A percentile compares a stretch with the other conserved stretches of the same genome.
These are phyloP conservation scores for Phyllosticta ampelicida DNA, from an alignment of 2,329 filamentous ascomycete species.

Conservation along the genomic window DNA sequence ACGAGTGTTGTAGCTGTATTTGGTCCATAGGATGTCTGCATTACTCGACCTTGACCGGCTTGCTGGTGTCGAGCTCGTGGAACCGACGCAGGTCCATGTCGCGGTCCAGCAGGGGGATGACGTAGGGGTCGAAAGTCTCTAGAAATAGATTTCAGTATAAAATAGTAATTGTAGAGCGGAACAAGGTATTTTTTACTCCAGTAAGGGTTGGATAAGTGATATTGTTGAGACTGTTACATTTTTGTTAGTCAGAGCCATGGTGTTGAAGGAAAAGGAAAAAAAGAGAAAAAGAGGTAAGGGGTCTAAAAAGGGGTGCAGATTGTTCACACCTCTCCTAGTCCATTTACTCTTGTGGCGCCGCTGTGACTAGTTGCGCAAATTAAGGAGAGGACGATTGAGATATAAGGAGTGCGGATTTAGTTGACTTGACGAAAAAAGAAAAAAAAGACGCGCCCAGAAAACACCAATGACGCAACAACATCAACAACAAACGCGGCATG, in stretches of 20 bases:
- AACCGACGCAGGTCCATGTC: conserved; percentile 59
- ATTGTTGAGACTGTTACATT: conserved; percentile 27
- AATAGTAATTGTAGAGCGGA: no score
- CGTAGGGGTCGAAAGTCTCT: conserved; percentile 63
- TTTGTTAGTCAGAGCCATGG: neutral
- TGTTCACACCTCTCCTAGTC: no score
- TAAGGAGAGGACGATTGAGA: no score
- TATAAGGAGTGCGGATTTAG: no score
- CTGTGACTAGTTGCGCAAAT: no score
- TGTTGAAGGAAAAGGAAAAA: neutral
- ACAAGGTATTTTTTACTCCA: conserved; percentile 34
- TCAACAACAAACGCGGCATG: neutral
- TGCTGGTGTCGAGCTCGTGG: conserved; percentile 53
- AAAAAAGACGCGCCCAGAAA: neutral
- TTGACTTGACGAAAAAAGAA: neutral
- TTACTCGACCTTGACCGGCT: conserved; percentile 9
- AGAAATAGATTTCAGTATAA: no score
- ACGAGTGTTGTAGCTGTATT: neutral
- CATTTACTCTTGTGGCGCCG: no score
- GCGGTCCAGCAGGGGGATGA: conserved; percentile 55
- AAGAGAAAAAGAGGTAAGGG: neutral
- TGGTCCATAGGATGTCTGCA: no score
- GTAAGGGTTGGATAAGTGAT: conserved; percentile 52
- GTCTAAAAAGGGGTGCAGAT: no score
- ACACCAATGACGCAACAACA: neutral